Evolutionary conservation across 108 stramenopile genomes (phyloP).

Genomic region (Nitzschia inconspicua): DNA sequence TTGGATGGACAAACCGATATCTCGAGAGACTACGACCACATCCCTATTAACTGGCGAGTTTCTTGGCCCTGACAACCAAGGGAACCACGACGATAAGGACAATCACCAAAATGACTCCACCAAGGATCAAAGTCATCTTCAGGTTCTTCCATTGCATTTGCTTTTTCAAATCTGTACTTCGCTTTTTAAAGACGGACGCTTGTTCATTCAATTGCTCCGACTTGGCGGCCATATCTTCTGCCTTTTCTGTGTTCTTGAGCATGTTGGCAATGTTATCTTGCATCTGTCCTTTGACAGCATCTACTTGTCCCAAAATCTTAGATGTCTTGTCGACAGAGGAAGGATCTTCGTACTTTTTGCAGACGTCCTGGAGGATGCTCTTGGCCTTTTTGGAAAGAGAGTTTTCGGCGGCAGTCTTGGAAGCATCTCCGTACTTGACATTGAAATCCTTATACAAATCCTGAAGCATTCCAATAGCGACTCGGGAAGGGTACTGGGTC

Average conservation of each 20-base stretch:
- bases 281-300: conserved; percentile 84
- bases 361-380: conserved; percentile 44
- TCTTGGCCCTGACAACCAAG: conserved; percentile 65
- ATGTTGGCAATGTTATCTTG: conserved; percentile 83
- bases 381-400: conserved; percentile 79
- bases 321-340: conserved; percentile 82
- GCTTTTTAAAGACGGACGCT: conserved; percentile 87
- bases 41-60: neutral
- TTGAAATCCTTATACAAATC: conserved; percentile 73
- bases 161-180: conserved; percentile 72
- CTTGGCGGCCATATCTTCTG: conserved; percentile 73
- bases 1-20: too few species aligned
- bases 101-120: conserved; percentile 63
- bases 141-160: conserved; percentile 93
- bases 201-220: conserved; percentile 87
- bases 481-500: conserved; percentile 78
- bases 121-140: conserved; percentile 84
- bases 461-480: conserved; percentile 71
- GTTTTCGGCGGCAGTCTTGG: conserved; percentile 69
- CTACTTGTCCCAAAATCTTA: conserved; percentile 72
- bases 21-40: neutral
- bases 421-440: conserved; percentile 58
- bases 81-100: conserved; percentile 75
- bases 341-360: conserved; percentile 84
- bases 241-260: conserved; percentile 88